Percentiles rank a stretch among this genome's conserved stretches.
Evolutionary conservation across 345 rosid species (phyloP).

Genomic region (Angophora floribunda): DNA sequence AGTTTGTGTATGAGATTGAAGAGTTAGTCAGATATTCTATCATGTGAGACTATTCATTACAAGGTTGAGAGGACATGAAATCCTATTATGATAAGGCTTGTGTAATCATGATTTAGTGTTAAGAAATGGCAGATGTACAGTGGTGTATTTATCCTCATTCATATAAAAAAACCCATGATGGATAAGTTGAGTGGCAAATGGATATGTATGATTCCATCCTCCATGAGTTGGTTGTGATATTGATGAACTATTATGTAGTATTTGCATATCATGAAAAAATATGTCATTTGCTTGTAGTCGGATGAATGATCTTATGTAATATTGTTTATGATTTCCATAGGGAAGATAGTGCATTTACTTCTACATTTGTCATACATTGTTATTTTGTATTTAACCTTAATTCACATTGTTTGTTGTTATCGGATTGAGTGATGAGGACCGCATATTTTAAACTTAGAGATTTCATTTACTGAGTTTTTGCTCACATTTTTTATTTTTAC

Average conservation of each 20-base stretch:
- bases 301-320: neutral
- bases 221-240: neutral
- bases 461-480: neutral
- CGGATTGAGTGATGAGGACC: fast-evolving
- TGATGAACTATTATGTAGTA: neutral
- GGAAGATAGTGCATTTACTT: neutral
- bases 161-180: neutral
- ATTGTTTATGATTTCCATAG: neutral
- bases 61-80: neutral
- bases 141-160: no score
- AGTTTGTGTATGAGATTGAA: no score
- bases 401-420: neutral
- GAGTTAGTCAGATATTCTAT: neutral
- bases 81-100: neutral
- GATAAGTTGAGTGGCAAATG: neutral
- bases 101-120: neutral
- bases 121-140: neutral
- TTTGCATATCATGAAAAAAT: neutral
- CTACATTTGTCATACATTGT: neutral
- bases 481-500: neutral
- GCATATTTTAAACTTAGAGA: neutral
- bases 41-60: no score
- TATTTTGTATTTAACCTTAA: neutral
- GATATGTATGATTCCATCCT: neutral
- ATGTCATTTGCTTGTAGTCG: neutral